Evolutionary conservation across 1,284 basidiomycete species (phyloP), one percentile per base, ranked within the genome.

Genomic region (Apiotrichum porosum): DNA sequence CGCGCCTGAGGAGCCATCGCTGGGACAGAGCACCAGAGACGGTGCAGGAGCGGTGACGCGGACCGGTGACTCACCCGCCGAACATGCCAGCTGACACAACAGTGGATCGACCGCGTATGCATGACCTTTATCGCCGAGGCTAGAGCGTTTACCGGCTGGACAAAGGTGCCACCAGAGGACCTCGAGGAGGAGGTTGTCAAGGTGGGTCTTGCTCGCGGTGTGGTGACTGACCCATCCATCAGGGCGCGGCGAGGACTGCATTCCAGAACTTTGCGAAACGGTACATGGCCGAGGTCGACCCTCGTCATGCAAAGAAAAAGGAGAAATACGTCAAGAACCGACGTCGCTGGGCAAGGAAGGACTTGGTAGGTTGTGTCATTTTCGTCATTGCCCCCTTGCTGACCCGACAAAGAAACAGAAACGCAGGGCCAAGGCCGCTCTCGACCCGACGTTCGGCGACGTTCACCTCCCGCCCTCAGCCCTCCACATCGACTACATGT

Each of bases 391-490:
- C 13, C 19, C 12, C 19, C 40, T 41, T 12, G 33, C 23, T 8
- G 23, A 3, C 42, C n/a, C n/a, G n/a, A n/a, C n/a, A n/a, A n/a
- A 73, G 72, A 74, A 74, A 63, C 71, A 72, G 44, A 68, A 70
- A 48, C 63, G 65, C 13, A 59, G 72, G 3, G 44, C 61, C 8
- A 65, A 65, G 46, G 61, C 69, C 6, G 53, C 65, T 0, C 28
- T 54, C 15, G 61, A 65, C 35, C 56, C 64, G 0, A n/a, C 54
- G 2, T 58, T 65, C 32, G 40, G 36, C 3, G 51, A 50, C 10
- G 12, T 45, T 8, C 33, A 56, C 12, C 49, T 66, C 12, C 64
- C 66, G 0, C 59, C 61, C 3, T 45, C 56, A 2, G 62, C 64
- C 2, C 51, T 71, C 8, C 66, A 63, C 33, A 57, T 74, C 35